Evolutionary conservation across 345 rosid species (phyloP).

Genomic region (Cardamine resedifolia): DNA sequence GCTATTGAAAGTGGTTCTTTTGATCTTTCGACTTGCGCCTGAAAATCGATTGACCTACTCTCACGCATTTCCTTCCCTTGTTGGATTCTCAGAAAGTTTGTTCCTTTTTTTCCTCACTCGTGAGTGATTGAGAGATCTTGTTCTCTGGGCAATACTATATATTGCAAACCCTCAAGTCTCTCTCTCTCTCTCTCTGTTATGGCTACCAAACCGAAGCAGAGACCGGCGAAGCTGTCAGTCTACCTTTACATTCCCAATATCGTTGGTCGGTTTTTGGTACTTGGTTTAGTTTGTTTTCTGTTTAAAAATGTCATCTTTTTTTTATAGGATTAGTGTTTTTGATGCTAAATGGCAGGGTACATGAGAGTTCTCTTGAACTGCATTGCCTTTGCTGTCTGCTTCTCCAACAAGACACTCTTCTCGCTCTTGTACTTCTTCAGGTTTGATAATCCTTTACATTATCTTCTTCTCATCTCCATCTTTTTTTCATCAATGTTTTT

Average conservation of each 20-base stretch:
- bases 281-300: not conserved
- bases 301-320: not conserved
- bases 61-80: not conserved
- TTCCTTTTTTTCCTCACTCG: not conserved
- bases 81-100: constrained; percentile 6
- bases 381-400: constrained; percentile 75
- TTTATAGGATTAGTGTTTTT: not conserved
- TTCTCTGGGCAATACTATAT: not conserved
- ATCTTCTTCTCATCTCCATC: not conserved
- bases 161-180: constrained; percentile 2
- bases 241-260: constrained; percentile 87
- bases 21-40: constrained; percentile 1
- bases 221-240: constrained; percentile 58
- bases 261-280: constrained; percentile 52
- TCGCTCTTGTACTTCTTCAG: constrained; percentile 70
- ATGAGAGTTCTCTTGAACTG: constrained; percentile 74
- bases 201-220: constrained; percentile 55
- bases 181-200: constrained; percentile 48
- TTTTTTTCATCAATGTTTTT: not conserved
- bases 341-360: constrained; percentile 53
- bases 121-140: no score
- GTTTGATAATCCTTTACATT: constrained; percentile 34
- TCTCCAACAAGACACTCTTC: constrained; percentile 76
- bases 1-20: not conserved
- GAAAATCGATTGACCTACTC: not conserved